Base-by-base conservation (phyloP, 2,329 filamentous ascomycete genomes). In the Fusarium paranaense region DNA sequence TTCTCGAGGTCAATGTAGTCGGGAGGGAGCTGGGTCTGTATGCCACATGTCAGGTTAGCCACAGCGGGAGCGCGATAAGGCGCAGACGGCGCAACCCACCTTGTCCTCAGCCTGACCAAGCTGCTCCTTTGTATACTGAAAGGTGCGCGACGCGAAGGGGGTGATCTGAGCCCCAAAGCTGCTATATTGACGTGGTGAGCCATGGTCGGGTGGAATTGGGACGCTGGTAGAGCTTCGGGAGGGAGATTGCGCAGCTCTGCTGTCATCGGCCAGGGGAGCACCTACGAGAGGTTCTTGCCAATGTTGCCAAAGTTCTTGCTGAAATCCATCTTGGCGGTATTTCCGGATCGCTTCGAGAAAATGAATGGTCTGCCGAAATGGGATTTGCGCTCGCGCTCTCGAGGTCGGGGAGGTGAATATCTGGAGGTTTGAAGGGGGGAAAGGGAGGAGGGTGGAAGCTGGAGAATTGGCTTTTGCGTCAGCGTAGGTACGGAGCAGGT, bases 1-100 rank as follows among this genome's bases (percentile, higher is more conserved):
- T 98, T 98, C 90, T 99, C 97, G 72, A 99, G 93, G 85, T 98
- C 95, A 82, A 98, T 94, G 85, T 99, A 99, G 85, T 98, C 97
- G 78, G 95, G 93, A 54, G 97, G 97, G 50, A 99, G 94, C 86
- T 98, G 93, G 74, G 97, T 99, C 95, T 97, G 79, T 71, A 64
- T 56, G 30, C 56, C 33, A 62, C 52, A 62, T 60, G 64, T 70
- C 64, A 64, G 58, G 64, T 78, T 57, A 77, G 72, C 67, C 33
- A 38, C 63, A 58, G 72, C 54, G 50, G 57, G 30, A 60, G 22
- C 58, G 45, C 63, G 62, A 69, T 63, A 61, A 62, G 57, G 47
- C 42, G 70, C 56, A 62, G 54, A 68, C 37, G 57, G 33, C 52
- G 40, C 42, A 71, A 64, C 79, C 65, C 74, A 95, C 94, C 92